These are phyloP conservation scores for Selaginella moellendorffii DNA, from an alignment of 75 land plant species.

Conservation along the genomic window DNA sequence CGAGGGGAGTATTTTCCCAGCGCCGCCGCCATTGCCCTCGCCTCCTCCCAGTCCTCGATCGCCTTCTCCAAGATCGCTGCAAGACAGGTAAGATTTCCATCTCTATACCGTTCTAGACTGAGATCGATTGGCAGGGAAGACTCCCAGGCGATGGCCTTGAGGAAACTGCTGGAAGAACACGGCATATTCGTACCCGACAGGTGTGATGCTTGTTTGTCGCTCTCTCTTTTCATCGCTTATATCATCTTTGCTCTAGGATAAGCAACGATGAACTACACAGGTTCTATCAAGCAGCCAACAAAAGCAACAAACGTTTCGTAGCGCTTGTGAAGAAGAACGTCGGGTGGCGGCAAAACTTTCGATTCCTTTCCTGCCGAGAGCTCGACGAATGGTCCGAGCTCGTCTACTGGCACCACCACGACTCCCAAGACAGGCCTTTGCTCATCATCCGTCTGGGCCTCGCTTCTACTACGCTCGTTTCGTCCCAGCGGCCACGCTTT, in stretches of 20 bases:
- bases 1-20: not conserved
- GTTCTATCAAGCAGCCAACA: slow-evolving; percentile 57
- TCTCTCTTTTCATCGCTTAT: too few relatives aligned
- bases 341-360: slow-evolving; percentile 55
- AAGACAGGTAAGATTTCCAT: not conserved
- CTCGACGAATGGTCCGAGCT: slow-evolving; percentile 58
- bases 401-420: slow-evolving; percentile 83
- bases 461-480: slow-evolving; percentile 36
- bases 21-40: not conserved
- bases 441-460: slow-evolving; percentile 75
- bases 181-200: slow-evolving; percentile 63
- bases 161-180: slow-evolving; percentile 39
- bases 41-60: not conserved
- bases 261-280: slow-evolving; percentile 61
- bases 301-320: slow-evolving; percentile 27
- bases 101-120: not conserved
- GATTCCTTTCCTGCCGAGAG: slow-evolving; percentile 44
- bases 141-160: slow-evolving; percentile 26
- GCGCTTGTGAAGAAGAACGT: slow-evolving; percentile 59
- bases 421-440: slow-evolving; percentile 43
- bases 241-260: slow-evolving; percentile 33
- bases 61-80: too few relatives aligned
- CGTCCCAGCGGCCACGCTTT: slow-evolving; percentile 59
- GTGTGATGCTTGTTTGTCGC: slow-evolving; percentile 15
- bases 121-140: slow-evolving; percentile 7